Conservation (phyloP, 768 basidiomycete genomes). For the Naganishia vishniacii region DNA sequence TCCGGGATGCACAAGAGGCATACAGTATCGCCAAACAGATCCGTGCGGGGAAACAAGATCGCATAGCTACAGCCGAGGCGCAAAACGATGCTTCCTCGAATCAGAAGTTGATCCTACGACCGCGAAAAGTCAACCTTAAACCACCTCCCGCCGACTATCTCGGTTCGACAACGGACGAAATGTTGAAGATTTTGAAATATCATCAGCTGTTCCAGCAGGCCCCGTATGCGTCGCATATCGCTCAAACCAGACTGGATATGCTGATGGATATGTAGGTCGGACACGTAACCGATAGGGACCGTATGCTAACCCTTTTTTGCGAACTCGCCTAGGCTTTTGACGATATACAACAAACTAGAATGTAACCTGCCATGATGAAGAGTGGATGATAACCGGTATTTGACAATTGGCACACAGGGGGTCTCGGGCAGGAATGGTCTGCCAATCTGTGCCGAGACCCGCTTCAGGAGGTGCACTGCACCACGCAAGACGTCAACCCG, state of each 20-base stretch:
- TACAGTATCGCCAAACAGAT: slow-evolving; percentile 21
- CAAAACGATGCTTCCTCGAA: background rate
- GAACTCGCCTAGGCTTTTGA: slow-evolving; percentile 9
- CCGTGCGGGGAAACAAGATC: slow-evolving; percentile 14
- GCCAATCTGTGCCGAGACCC: too few relatives aligned
- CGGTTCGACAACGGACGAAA: slow-evolving; percentile 36
- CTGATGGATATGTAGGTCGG: slow-evolving; percentile 46
- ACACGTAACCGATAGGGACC: background rate
- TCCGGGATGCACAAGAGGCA: slow-evolving; percentile 20
- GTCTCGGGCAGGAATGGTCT: too few relatives aligned
- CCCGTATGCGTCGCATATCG: slow-evolving; percentile 39
- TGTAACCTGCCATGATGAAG: slow-evolving; percentile 1
- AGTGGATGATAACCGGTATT: too few relatives aligned
- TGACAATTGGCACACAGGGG: too few relatives aligned
- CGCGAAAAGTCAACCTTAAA: slow-evolving; percentile 12
- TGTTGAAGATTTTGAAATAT: slow-evolving; percentile 33
- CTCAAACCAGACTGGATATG: slow-evolving; percentile 39
- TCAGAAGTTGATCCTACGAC: slow-evolving; percentile 10
- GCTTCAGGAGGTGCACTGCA: too few relatives aligned
- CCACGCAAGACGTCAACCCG: slow-evolving; percentile 6
- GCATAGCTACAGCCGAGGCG: background rate
- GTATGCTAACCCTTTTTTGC: background rate
- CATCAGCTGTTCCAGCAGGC: slow-evolving; percentile 33
- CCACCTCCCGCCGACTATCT: slow-evolving; percentile 33
- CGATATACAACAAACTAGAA: slow-evolving; percentile 23